Evolutionary conservation across 2,329 filamentous ascomycete species (phyloP), one percentile per base, ranked within the genome.

Genomic region (Talaromyces sp.): DNA sequence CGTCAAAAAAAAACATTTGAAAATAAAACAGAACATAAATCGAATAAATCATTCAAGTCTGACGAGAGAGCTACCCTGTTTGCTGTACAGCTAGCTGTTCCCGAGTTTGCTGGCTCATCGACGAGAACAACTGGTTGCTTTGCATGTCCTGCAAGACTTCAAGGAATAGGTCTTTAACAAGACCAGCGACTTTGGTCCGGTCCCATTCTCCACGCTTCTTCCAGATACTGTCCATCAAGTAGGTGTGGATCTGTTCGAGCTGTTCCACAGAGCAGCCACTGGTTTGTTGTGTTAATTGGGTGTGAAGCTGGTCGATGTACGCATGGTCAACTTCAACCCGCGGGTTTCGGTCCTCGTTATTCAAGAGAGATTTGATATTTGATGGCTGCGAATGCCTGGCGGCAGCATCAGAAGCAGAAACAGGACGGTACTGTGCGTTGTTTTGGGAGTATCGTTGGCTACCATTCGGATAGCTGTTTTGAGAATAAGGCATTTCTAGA

Each of bases 211-310:
- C 83, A 56, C 92, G 85, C 63, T 84, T 85, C 64, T 83, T 83
- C 95, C 95, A 99, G 52, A 98, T 85, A 65, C 88, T 87, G 64
- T 94, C 90, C 94, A 98, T 98, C 65, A 98, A 80, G 67, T 89
- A 87, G 7, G 92, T 89, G 73, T 93, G 93, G 73, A 97, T 88
- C 76, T 98, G 94, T 80, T 98, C 94, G 23, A 99, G 80, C 75
- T 99, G 94, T 77, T 99, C 95, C 58, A 99, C 90, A 0, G 89
- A 90, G 73, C 90, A 91, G 0, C 91, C 91, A 23, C 86, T 88
- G 1, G 90, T 94, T 52, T 83, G 81, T 31, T 84, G 77, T 0
- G 88, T 87, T 36, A 96, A 79, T 42, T 86, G 81, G 0, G 81
- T 73, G 61, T 92, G 82, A 60, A 96, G 83, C 6, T 79, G 73